Evolutionary conservation across 768 basidiomycete genomes (phyloP), one percentile per base, ranked within the genome.

Genomic region (Termitomyces sp.): DNA sequence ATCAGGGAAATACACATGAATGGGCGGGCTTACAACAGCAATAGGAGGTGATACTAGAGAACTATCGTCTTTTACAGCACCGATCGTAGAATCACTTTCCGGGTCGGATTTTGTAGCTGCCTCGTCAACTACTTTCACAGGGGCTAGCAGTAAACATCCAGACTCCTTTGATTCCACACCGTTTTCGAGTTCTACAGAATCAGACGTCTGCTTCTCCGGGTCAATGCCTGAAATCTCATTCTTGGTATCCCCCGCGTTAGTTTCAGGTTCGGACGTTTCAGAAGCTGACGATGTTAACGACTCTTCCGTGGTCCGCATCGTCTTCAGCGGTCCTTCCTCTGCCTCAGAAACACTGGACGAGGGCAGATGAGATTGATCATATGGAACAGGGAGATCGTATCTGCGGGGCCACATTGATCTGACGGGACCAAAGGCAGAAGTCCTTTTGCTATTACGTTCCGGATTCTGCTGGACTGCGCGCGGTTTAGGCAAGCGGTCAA

Each of bases 21-120:
- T 37, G 37, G 55, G 10, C 9, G 14, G 35, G 62, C 71, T 49
- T 49, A 76, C 77, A 59, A 62, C 55, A 21, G 57, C 77, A 59
- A 62, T 54, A 21, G 57, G 56, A 19, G 63, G 58, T 14, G 55
- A 59, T 10, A 63, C 61, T 28, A 64, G 51, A 6, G 60, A 42
- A 54, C 55, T 60, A 23, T 73, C 69, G 40, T 75, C 72, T 55
- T 71, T 70, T 12, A 65, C 66, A 3, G 84, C 89, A 21, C 84
- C 89, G 50, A 94, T 91, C 1, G 91, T 94, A 15, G 89, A 91
- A 65, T 94, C 91, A 63, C 87, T 92, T 44, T 91, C 91, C 3
- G 79, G 75, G 61, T 88, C 91, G 14, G 84, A 80, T 61, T 78
- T 84, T 48, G 58, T 26, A 35, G 52, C 42, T 58, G 65, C 54